Percentiles rank a stretch among this genome's conserved stretches.
Conservation (phyloP, 805 yeast genomes). For the Jamesozyma spencerorum region DNA sequence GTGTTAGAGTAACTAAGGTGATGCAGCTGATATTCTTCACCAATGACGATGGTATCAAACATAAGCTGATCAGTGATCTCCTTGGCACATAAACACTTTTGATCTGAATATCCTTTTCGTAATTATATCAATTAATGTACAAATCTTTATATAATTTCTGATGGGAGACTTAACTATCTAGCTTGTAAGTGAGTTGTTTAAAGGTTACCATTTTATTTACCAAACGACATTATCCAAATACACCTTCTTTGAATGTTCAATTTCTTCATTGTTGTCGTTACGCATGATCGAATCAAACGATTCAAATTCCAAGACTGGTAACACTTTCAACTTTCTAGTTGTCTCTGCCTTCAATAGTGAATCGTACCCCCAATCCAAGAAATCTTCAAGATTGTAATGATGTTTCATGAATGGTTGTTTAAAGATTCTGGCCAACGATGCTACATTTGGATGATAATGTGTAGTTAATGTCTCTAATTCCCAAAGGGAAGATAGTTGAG, state of each 20-base stretch:
- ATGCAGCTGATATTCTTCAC: too few relatives aligned
- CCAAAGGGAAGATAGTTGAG: constrained; percentile 85
- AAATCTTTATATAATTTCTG: background rate
- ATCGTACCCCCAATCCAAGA: constrained; percentile 81
- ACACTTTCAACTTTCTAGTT: constrained; percentile 54
- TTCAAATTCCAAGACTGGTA: constrained; percentile 74
- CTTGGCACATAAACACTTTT: too few relatives aligned
- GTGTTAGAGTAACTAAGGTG: too few relatives aligned
- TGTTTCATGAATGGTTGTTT: constrained; percentile 85
- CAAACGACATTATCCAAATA: constrained; percentile 22
- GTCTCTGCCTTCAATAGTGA: constrained; percentile 55
- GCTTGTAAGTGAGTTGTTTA: too few relatives aligned
- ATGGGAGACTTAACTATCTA: too few relatives aligned
- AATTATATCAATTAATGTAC: background rate
- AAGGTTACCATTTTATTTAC: too few relatives aligned
- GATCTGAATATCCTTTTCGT: too few relatives aligned
- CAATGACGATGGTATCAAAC: too few relatives aligned
- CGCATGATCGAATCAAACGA: constrained; percentile 13
- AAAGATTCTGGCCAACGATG: constrained; percentile 81
- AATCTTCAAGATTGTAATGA: constrained; percentile 85
- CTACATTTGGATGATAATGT: constrained; percentile 93
- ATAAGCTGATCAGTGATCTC: too few relatives aligned
- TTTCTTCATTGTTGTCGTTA: constrained; percentile 2
- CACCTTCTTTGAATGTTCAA: background rate
- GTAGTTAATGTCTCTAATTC: constrained; percentile 69